Evolutionary conservation across 129 eudicot species (phyloP).

Genomic region (Saussurea involucrata): DNA sequence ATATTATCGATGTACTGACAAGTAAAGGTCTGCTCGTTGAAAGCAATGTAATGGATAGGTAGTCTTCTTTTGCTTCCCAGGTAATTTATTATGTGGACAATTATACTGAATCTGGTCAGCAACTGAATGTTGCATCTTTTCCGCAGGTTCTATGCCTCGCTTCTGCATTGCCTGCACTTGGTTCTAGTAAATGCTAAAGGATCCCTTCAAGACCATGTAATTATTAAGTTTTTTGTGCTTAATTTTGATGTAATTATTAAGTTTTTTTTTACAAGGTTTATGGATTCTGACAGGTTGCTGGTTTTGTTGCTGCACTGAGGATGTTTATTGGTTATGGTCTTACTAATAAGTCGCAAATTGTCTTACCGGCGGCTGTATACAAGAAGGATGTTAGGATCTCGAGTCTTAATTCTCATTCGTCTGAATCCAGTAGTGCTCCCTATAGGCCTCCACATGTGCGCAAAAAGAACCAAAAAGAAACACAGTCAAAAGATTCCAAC

Average conservation of each 20-base stretch:
- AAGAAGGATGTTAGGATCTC: conserved; percentile 35
- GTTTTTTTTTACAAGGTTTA: background rate
- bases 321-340: conserved; percentile 79
- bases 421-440: conserved; percentile 49
- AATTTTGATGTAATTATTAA: background rate
- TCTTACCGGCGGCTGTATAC: conserved; percentile 21
- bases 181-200: conserved; percentile 76
- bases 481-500: conserved; percentile 31
- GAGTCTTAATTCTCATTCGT: conserved; percentile 19
- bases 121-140: conserved; percentile 14
- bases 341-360: conserved; percentile 33
- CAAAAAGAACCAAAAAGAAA: conserved; percentile 32
- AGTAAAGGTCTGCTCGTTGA: conserved; percentile 57
- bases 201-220: conserved; percentile 74
- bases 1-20: conserved; percentile 61
- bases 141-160: conserved; percentile 70
- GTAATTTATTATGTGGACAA: background rate
- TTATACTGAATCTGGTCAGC: conserved; percentile 1
- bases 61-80: conserved; percentile 18
- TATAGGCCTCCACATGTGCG: conserved; percentile 97
- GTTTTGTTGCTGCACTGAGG: conserved; percentile 74
- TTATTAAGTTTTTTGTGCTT: background rate
- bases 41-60: conserved; percentile 66
- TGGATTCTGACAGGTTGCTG: conserved; percentile 59
- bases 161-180: conserved; percentile 81